Base-by-base conservation (phyloP, 306 rosid species). In the Cyclanthera cordifolia region DNA sequence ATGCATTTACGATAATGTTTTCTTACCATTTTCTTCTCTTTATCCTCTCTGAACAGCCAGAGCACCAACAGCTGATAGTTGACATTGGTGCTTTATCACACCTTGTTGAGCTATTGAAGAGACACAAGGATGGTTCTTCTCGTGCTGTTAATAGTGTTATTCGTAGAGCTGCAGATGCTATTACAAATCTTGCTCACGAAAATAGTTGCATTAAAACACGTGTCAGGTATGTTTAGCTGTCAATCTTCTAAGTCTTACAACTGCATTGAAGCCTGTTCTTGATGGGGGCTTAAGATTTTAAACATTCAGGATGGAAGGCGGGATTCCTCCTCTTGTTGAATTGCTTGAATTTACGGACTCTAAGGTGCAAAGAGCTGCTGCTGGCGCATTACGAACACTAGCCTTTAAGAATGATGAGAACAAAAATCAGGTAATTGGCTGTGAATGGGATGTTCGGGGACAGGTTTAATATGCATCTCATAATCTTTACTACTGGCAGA, bases 91-190 rank as follows among this genome's bases (percentile, higher is more conserved):
- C 95, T 34, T 77, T 93, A 69, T 76, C 84, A 55, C 88, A 81
- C 82, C 96, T 93, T 7, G 96, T 90, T 64, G 87, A 80, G 76
- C 84, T 93, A 72, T 81, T 93, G 46, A 87, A 93, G 90, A 87
- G 99, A 82, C 88, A 83, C 71, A 85, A 73, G 70, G 77, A 79
- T 72, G 70, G 83, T 72, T 71, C 80, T 37, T 83, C 86, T 69
- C 90, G 99, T 32, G 89, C 95, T 69, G 80, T 90, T 64, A 84
- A 82, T 64, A 90, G 96, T 56, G 95, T 90, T 72, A 93, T 90
- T 80, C 96, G 99, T 64, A 86, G 99, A 75, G 94, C 99, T 76
- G 96, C 99, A n/a, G 99, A 93, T 78, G 99, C 99, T 17, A 76
- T 90, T 65, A 93, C 99, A 63, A 93, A 93, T 77, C 99, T 93